Evolutionary conservation across 805 yeast genomes (phyloP), one percentile per base, ranked within the genome.

Genomic region (Candida xiaguanensis): DNA sequence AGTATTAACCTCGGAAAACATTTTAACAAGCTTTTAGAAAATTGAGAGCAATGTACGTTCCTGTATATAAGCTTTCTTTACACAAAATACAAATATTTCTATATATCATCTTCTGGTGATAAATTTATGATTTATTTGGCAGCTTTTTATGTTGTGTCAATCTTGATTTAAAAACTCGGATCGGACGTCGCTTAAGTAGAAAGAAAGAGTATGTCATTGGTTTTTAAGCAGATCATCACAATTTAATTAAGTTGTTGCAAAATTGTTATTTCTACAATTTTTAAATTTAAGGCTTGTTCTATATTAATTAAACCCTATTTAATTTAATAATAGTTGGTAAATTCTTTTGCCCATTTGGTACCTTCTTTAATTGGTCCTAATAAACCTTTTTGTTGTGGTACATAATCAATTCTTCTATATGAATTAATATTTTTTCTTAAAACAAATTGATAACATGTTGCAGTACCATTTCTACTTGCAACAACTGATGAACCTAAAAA

Each of bases 401-500:
- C 70, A 57, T 83, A 85, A 59, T 85, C 85, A 50, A 86, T 71
- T 65, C 96, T 80, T 63, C 86, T 91, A 61, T 82, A 82, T 41
- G 86, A 70, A 67, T 88, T 89, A 58, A 88, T 57, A 67, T 88
- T 89, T 80, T 88, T 88, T 75, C 96, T 82, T 73, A 88, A 74
- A 36, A 85, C 83, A 61, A 88, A 84, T 72, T 88, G 96, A 72
- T 77, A 89, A 65, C 95, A 86, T 39, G 95, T 79, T 31, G 96
- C 95, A 52, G 90, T 79, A 52, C 96, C 95, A 72, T 88, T 95
- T 76, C 96, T 85, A 12, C 95, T 80, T 46, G 84, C 80, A 56
- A 88, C 84, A 39, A 85, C 78, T 13, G 96, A 85, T 34, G 74
- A 76, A 47, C 95, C 86, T 56, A 88, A 77, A 72, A 88, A 88